Evolutionary conservation across 345 rosid species (phyloP).

Genomic region (Eucalyptus curtisii): DNA sequence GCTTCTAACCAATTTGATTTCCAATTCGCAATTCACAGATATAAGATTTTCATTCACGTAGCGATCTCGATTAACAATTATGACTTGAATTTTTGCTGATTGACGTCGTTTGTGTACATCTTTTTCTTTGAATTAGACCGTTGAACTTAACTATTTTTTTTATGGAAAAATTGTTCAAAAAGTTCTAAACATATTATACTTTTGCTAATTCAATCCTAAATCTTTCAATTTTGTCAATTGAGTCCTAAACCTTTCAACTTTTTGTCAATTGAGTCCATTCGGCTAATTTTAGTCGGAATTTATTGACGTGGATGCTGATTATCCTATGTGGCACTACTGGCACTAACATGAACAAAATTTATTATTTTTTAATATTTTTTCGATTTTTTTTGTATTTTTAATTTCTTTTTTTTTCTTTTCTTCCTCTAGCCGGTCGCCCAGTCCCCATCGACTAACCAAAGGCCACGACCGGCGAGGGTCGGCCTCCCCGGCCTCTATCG

Average conservation of each 20-base stretch:
- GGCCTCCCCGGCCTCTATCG: fast-evolving
- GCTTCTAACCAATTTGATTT: not conserved
- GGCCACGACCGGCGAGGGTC: too few relatives aligned
- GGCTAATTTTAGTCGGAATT: too few relatives aligned
- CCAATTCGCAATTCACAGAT: not conserved
- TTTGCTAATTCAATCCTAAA: too few relatives aligned
- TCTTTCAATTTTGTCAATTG: too few relatives aligned
- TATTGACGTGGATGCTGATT: fast-evolving
- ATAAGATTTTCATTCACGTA: not conserved
- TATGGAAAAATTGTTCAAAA: too few relatives aligned
- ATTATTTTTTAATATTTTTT: too few relatives aligned
- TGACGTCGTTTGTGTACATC: not conserved
- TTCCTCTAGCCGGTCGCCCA: fast-evolving
- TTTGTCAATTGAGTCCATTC: too few relatives aligned
- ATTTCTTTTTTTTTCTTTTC: too few relatives aligned
- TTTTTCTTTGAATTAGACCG: not conserved
- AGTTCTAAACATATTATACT: too few relatives aligned
- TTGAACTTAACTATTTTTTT: not conserved
- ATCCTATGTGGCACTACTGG: too few relatives aligned
- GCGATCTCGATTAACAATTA: not conserved
- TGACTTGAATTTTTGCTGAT: not conserved
- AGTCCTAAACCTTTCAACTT: too few relatives aligned
- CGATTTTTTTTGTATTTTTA: too few relatives aligned
- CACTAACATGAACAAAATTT: fast-evolving
- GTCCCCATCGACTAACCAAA: fast-evolving